Conservation (phyloP, 768 basidiomycete genomes). For the Tephrocybe sp. region DNA sequence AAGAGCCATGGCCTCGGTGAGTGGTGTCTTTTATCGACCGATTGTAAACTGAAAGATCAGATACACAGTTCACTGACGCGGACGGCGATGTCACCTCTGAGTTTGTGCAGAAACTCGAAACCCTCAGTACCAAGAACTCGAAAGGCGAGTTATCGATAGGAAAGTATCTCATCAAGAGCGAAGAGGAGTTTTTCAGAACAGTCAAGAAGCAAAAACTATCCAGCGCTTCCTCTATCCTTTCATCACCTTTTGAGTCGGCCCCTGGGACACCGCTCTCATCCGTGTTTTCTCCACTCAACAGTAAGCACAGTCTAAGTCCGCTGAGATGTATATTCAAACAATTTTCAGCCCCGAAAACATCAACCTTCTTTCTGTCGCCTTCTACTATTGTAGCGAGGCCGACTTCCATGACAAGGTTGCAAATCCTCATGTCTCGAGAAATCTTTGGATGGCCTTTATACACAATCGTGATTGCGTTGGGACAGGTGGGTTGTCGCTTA, state of each 20-base stretch:
- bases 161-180: slow-evolving; percentile 84
- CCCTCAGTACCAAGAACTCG: slow-evolving; percentile 80
- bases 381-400: no score
- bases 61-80: slow-evolving; percentile 79
- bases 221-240: slow-evolving; percentile 75
- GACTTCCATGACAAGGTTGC: no score
- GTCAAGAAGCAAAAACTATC: slow-evolving; percentile 86
- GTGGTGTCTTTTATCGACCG: slow-evolving; percentile 23
- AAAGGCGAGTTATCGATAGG: slow-evolving; percentile 91
- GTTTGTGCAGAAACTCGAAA: slow-evolving; percentile 82
- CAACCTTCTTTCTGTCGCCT: no score
- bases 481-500: no score
- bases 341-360: background rate
- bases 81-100: slow-evolving; percentile 89
- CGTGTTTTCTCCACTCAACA: no score
- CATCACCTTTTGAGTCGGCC: slow-evolving; percentile 78
- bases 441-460: no score
- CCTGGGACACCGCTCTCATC: slow-evolving; percentile 47
- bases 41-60: slow-evolving; percentile 6
- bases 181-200: slow-evolving; percentile 89
- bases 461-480: no score
- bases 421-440: no score
- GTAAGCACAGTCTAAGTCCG: no score
- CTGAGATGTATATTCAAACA: no score
- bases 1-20: slow-evolving; percentile 85